Percentiles rank a stretch among this genome's conserved stretches.
These are phyloP conservation scores for Sanguinoderma infundibulare DNA, from an alignment of 1,284 basidiomycete species.

Conservation along the genomic window DNA sequence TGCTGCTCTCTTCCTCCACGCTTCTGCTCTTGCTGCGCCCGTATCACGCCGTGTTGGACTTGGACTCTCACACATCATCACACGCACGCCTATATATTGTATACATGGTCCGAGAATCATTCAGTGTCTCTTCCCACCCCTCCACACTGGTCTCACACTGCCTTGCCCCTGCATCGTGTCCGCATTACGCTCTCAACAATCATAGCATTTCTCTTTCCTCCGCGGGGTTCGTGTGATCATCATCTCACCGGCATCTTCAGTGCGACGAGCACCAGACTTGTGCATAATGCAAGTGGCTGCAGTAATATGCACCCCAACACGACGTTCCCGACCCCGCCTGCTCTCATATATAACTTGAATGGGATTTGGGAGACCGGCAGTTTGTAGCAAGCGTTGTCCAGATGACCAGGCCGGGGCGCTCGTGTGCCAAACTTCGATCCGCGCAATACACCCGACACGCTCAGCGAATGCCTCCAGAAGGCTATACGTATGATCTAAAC, in stretches of 20 bases:
- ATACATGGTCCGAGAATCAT: conserved; percentile 4
- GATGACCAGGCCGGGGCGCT: background rate
- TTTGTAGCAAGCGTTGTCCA: background rate
- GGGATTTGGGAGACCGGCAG: background rate
- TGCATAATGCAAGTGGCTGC: background rate
- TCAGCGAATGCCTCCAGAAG: background rate
- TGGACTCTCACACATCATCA: background rate
- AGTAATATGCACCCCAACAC: background rate
- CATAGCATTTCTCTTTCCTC: background rate
- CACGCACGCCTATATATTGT: conserved; percentile 3
- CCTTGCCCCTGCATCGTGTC: background rate
- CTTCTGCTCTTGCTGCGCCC: background rate
- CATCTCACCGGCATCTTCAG: background rate
- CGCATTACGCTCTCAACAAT: background rate
- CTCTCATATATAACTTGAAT: background rate
- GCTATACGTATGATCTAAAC: background rate
- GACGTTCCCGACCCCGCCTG: background rate
- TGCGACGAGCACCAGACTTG: background rate
- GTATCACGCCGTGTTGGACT: background rate
- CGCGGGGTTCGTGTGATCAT: background rate
- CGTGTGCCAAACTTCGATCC: background rate
- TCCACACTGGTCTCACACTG: background rate
- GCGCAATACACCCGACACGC: background rate
- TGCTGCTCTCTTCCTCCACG: background rate
- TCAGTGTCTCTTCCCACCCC: background rate